phyloP scores from a whole-genome alignment of 345 rosid species.

The Punica granatum region DNA sequence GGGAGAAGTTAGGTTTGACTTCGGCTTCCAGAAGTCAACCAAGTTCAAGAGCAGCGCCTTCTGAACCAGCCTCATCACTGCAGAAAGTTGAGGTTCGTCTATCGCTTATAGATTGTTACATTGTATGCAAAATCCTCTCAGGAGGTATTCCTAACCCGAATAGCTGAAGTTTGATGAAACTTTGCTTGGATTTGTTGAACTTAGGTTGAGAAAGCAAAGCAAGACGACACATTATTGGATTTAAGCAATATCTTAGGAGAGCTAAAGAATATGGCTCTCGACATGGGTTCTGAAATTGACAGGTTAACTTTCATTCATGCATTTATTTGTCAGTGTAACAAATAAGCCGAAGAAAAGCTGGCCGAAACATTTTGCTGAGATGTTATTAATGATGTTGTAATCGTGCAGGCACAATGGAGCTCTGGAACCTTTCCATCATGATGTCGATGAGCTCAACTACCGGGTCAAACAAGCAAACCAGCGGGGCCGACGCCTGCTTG shows the following conservation, averaged over 20 bases:
- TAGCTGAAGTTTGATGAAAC: not conserved
- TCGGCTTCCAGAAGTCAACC: conserved; percentile 33
- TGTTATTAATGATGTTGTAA: conserved; percentile 1
- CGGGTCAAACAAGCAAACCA: conserved; percentile 73
- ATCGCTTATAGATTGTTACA: not conserved
- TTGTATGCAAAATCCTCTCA: not conserved
- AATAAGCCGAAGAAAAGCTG: not conserved
- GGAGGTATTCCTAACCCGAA: not conserved
- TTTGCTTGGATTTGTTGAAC: not conserved
- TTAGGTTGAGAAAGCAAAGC: conserved; percentile 72
- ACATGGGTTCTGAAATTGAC: conserved; percentile 57
- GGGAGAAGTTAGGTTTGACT: conserved; percentile 75
- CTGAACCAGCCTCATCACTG: conserved; percentile 54
- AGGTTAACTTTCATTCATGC: conserved; percentile 29
- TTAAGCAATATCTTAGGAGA: conserved; percentile 67
- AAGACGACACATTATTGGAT: conserved; percentile 70
- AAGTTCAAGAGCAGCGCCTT: conserved; percentile 29
- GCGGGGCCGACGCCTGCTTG: conserved; percentile 59
- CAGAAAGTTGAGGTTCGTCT: conserved; percentile 73
- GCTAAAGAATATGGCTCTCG: conserved; percentile 77
- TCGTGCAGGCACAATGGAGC: conserved; percentile 62
- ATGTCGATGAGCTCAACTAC: conserved; percentile 60
- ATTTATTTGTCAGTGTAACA: not conserved
- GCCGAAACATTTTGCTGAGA: not conserved
- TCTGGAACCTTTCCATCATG: conserved; percentile 50